Evolutionary conservation across 495 filamentous ascomycete genomes (phyloP).

Genomic region (Margaritispora aquatica): DNA sequence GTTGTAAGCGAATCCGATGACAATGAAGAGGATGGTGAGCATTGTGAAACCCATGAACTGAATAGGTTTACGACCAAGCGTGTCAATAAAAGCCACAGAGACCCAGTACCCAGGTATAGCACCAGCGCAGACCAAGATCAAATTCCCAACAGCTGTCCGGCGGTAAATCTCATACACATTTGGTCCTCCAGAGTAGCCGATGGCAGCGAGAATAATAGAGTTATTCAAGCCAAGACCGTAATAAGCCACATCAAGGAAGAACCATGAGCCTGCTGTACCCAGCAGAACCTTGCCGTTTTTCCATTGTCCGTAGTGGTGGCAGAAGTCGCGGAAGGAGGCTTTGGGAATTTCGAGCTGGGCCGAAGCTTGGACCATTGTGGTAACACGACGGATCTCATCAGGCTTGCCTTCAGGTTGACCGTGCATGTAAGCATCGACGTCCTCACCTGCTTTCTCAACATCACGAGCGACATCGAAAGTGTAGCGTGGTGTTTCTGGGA

Average conservation of each 20-base stretch:
- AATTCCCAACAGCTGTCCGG: conserved; percentile 66
- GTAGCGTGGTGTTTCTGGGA: conserved; percentile 72
- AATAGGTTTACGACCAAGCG: conserved; percentile 60
- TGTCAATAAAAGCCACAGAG: conserved; percentile 62
- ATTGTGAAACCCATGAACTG: conserved; percentile 64
- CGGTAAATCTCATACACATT: conserved; percentile 57
- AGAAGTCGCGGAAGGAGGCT: conserved; percentile 60
- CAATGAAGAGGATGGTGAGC: conserved; percentile 61
- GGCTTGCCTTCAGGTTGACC: conserved; percentile 51
- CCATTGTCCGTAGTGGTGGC: conserved; percentile 55
- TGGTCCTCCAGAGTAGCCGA: conserved; percentile 57
- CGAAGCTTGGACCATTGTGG: not conserved
- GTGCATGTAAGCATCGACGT: conserved; percentile 59
- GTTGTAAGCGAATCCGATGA: conserved; percentile 70
- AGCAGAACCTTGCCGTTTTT: conserved; percentile 64
- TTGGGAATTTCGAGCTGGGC: conserved; percentile 39
- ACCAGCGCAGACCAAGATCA: conserved; percentile 68
- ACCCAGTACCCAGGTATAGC: conserved; percentile 75
- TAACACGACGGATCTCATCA: conserved; percentile 51
- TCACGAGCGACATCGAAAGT: conserved; percentile 56
- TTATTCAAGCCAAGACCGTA: conserved; percentile 51
- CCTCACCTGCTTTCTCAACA: conserved; percentile 53
- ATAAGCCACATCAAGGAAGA: conserved; percentile 56
- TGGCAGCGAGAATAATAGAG: conserved; percentile 55
- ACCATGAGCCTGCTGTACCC: conserved; percentile 75